Percentiles rank a stretch among this genome's conserved stretches.
Conservation (phyloP, 768 basidiomycete genomes). For the Hirschioporus abietinus region DNA sequence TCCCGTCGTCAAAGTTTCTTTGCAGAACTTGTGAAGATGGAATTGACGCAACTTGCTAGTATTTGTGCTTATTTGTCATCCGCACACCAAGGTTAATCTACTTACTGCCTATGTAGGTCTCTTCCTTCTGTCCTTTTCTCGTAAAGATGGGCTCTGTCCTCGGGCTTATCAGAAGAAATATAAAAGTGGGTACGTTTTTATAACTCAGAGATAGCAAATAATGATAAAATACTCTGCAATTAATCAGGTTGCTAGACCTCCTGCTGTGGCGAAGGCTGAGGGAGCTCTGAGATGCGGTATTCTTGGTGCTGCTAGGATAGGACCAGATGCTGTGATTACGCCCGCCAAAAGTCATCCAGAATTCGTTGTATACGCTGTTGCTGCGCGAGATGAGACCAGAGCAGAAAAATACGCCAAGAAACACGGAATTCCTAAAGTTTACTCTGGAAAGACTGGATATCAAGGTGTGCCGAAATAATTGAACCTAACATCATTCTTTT, state of each 20-base stretch:
- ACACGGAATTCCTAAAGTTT: constrained; percentile 24
- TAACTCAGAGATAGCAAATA: neutral
- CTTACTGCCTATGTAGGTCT: too few relatives aligned
- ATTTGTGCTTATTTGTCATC: neutral
- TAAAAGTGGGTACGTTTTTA: neutral
- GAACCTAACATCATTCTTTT: neutral
- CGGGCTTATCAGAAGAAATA: neutral
- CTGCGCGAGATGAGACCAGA: constrained; percentile 22
- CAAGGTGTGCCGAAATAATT: constrained; percentile 12
- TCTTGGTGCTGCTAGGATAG: constrained; percentile 26
- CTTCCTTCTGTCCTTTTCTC: neutral
- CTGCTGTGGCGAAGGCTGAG: neutral
- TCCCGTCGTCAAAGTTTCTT: constrained; percentile 12
- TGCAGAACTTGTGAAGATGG: neutral
- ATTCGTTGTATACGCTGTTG: constrained; percentile 24
- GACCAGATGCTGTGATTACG: constrained; percentile 21
- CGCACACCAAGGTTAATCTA: too few relatives aligned
- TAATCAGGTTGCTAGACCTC: neutral
- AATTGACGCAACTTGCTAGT: neutral
- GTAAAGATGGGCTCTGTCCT: neutral
- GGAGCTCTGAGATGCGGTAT: constrained; percentile 14
- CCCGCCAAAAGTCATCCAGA: constrained; percentile 23
- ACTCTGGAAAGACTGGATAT: constrained; percentile 14
- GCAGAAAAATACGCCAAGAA: constrained; percentile 23
- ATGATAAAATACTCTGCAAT: neutral